Base-by-base conservation (phyloP, 2,329 filamentous ascomycete species). In the Fusarium mangiferae region DNA sequence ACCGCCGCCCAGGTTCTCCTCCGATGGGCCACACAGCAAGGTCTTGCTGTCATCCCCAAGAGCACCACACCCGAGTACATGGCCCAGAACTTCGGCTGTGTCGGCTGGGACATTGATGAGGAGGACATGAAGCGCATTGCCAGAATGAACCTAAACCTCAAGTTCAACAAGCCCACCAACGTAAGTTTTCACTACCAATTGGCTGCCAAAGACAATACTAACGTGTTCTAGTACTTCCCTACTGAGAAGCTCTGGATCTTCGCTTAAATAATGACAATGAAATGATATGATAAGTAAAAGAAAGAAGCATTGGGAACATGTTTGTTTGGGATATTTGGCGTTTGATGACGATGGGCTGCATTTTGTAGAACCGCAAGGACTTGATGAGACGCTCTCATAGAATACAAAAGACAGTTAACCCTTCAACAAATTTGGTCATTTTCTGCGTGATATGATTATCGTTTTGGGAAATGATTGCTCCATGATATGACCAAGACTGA, bases 1-100 rank as follows among this genome's bases (percentile, higher is more conserved):
- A 90, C 91, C 14, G 87, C 94, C 12, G 92, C 93, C 22, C 94
- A 98, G 88, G 88, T 97, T 35, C 88, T 97, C 70, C 87, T 98
- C 75, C 90, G 94, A 78, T 98, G 95, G 95, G 90, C 94, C 28
- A 97, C 94, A 22, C 94, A 97, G 87, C 89, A 93, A 57, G 91
- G 90, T 38, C 86, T 96, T 64, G 93, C 93, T 54, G 92, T 96
- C 77, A 96, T 96, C 78, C 94, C 93, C 77, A 96, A 96, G 89
- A 92, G 89, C 73, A 92, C 82, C 83, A 87, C 82, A 75, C 79
- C 73, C 71, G 85, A 80, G 28, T 75, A 85, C 75, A 87, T 94
- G 81, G 81, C 84, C 66, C 86, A 92, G 85, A 94, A 94, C 84
- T 84, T 95, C 74, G 88, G 91, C 75, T 89, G 90, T 72, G 89